Percentiles rank a stretch among this genome's conserved stretches.
Conservation (phyloP, 2,329 filamentous ascomycete genomes). For the Apiospora malaysiana region DNA sequence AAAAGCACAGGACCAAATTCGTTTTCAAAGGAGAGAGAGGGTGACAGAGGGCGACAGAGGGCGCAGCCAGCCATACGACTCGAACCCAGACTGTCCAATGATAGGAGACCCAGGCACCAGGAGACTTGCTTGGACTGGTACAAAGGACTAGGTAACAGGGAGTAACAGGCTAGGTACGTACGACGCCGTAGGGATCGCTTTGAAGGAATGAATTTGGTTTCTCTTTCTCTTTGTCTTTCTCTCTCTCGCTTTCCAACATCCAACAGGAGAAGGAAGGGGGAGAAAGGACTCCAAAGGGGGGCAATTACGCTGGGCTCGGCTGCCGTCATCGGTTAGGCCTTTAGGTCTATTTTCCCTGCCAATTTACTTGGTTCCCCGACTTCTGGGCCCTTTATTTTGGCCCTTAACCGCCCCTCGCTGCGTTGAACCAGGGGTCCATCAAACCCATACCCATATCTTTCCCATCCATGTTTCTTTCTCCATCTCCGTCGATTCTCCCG, state of each 20-base stretch:
- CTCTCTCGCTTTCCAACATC: no score
- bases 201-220: no score
- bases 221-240: no score
- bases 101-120: not conserved
- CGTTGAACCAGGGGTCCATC: not conserved
- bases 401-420: not conserved
- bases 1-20: conserved; percentile 13
- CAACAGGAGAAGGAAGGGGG: not conserved
- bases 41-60: not conserved
- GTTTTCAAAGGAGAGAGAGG: not conserved
- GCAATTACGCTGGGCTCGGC: not conserved
- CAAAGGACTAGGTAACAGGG: not conserved
- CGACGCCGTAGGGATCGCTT: no score
- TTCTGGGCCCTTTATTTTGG: not conserved
- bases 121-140: not conserved
- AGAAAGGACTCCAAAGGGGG: not conserved
- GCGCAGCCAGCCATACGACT: conserved; percentile 3
- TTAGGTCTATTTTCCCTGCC: not conserved
- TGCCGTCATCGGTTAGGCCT: conserved; percentile 12
- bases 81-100: not conserved
- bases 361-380: conserved; percentile 14
- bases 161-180: not conserved
- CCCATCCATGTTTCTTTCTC: no score
- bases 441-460: no score
- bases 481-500: not conserved